Evolutionary conservation across 2,329 filamentous ascomycete species (phyloP).

Genomic region (Elsinoe batatas): DNA sequence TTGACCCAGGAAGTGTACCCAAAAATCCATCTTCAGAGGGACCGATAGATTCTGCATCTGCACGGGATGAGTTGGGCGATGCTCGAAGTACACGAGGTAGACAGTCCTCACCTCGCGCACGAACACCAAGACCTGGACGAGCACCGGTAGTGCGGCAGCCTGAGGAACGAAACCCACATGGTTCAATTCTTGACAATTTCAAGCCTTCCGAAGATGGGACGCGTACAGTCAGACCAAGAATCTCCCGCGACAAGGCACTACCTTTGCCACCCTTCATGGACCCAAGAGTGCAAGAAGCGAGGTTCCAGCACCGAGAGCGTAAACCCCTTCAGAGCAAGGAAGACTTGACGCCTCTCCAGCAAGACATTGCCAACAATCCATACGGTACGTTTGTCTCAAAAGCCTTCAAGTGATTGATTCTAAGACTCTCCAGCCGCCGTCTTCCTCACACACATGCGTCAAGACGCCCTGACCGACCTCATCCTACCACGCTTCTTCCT

Average conservation of each 20-base stretch:
- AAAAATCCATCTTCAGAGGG: too few species aligned
- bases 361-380: slow-evolving; percentile 50
- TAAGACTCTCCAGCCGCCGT: not conserved
- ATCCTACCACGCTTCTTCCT: slow-evolving; percentile 8
- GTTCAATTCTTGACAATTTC: not conserved
- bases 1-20: too few species aligned
- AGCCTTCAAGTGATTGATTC: not conserved
- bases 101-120: too few species aligned
- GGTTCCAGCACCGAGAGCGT: slow-evolving; percentile 29
- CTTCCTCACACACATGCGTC: not conserved
- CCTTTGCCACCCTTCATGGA: slow-evolving; percentile 13
- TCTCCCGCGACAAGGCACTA: not conserved
- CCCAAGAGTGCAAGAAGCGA: not conserved
- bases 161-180: too few species aligned
- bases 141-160: too few species aligned
- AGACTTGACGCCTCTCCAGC: slow-evolving; percentile 43
- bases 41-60: too few species aligned
- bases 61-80: too few species aligned
- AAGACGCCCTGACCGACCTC: slow-evolving; percentile 14
- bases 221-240: not conserved
- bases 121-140: too few species aligned
- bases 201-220: not conserved
- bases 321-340: slow-evolving; percentile 34
- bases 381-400: slow-evolving; percentile 43
- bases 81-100: too few species aligned